These are phyloP conservation scores for Annulohypoxylon stygium DNA, from an alignment of 495 filamentous ascomycete genomes.

Conservation along the genomic window DNA sequence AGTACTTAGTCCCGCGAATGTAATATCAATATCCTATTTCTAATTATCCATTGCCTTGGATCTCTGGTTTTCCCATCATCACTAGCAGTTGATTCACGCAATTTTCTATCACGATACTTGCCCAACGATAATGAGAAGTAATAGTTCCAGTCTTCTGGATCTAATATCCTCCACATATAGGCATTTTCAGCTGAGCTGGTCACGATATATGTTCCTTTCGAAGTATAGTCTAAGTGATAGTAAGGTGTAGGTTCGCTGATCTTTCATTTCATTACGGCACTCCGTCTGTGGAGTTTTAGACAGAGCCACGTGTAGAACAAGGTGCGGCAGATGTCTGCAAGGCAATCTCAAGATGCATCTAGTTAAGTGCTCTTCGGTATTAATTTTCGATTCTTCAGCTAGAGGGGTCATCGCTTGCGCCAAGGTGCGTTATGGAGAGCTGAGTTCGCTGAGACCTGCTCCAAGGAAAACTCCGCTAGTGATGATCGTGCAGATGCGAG, in stretches of 20 bases:
- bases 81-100: not conserved
- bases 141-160: not conserved
- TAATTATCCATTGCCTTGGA: not conserved
- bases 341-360: not conserved
- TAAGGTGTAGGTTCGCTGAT: not conserved
- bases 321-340: not conserved
- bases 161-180: not conserved
- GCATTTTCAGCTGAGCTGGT: not conserved
- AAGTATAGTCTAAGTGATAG: not conserved
- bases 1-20: not conserved
- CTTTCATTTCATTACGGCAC: not conserved
- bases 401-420: not conserved
- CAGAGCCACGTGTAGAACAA: not conserved
- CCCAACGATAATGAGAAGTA: not conserved
- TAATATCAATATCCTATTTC: not conserved
- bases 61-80: not conserved
- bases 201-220: not conserved
- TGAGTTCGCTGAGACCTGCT: not conserved
- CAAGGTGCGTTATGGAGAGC: not conserved
- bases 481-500: conserved; percentile 46
- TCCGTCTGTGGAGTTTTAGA: not conserved
- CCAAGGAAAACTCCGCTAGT: conserved; percentile 23
- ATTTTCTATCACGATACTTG: not conserved
- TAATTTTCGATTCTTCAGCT: not conserved
- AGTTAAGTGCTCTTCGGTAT: not conserved